Conservation (phyloP, 495 filamentous ascomycete genomes). For the Trichocladium antarcticum region DNA sequence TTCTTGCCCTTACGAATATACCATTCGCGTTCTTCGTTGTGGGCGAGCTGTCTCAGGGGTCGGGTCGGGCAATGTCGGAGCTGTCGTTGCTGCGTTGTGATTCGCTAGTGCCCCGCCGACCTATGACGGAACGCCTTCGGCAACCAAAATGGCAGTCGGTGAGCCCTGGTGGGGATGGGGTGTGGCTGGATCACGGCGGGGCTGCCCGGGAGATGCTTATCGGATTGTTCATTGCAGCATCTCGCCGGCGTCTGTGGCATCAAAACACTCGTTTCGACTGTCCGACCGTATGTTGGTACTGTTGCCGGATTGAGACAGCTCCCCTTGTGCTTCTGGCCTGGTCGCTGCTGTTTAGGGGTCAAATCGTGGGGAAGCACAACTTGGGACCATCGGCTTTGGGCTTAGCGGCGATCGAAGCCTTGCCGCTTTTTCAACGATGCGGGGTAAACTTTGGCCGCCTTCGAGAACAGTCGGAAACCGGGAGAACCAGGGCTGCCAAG, state of each 20-base stretch:
- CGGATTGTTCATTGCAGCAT: too few species aligned
- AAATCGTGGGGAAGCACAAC: constrained; percentile 11
- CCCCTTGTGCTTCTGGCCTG: constrained; percentile 1
- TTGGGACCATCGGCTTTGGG: not conserved
- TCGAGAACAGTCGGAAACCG: constrained; percentile 15
- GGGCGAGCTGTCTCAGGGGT: not conserved
- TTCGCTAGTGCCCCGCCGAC: constrained; percentile 1
- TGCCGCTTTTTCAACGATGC: constrained; percentile 16
- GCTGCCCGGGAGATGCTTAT: not conserved
- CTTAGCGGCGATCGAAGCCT: constrained; percentile 10
- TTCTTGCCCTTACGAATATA: not conserved
- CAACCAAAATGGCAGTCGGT: constrained; percentile 12
- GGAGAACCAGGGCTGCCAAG: constrained; percentile 25
- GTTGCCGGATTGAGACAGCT: not conserved
- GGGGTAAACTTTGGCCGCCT: constrained; percentile 13
- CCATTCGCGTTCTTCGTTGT: too few species aligned
- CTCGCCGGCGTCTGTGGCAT: too few species aligned
- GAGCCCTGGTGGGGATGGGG: not conserved
- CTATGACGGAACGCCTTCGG: constrained; percentile 22
- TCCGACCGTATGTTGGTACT: not conserved
- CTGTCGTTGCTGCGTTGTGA: constrained; percentile 1
- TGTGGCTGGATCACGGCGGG: not conserved
- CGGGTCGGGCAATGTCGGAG: constrained; percentile 26
- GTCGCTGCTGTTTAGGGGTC: constrained; percentile 1
- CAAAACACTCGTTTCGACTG: not conserved